These are phyloP conservation scores for Whalleya microplaca DNA, from an alignment of 2,329 filamentous ascomycete genomes.

Conservation along the genomic window DNA sequence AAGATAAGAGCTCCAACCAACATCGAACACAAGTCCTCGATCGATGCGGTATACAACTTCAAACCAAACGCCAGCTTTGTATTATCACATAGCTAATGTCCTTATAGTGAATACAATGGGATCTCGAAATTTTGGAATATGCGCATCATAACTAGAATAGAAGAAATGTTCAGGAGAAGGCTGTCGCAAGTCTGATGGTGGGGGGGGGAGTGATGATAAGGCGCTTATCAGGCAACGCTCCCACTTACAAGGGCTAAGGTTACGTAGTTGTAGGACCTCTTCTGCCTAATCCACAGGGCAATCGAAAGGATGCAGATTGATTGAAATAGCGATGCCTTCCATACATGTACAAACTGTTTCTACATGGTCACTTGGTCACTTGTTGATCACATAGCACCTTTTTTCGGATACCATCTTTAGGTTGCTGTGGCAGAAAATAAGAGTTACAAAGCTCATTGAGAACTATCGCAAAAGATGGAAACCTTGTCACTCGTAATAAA, in stretches of 20 bases:
- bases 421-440: not conserved
- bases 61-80: not conserved
- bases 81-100: not conserved
- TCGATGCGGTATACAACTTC: not conserved
- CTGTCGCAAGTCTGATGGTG: not conserved
- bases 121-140: not conserved
- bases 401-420: not conserved
- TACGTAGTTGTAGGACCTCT: not conserved
- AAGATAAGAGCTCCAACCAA: conserved; percentile 12
- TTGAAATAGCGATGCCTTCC: not conserved
- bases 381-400: not conserved
- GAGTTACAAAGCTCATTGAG: not conserved
- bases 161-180: not conserved
- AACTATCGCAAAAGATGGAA: too few relatives aligned
- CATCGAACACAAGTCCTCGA: not conserved
- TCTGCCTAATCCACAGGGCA: not conserved
- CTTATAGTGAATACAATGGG: not conserved
- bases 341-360: not conserved
- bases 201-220: conserved; percentile 11
- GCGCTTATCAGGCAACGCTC: not conserved
- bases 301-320: not conserved
- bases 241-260: not conserved
- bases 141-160: not conserved
- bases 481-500: too few relatives aligned
- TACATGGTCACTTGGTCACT: too few relatives aligned